Percentiles rank a stretch among this genome's conserved stretches.
Conservation (phyloP, 2,329 filamentous ascomycete species). For the Scorias spongiosa region DNA sequence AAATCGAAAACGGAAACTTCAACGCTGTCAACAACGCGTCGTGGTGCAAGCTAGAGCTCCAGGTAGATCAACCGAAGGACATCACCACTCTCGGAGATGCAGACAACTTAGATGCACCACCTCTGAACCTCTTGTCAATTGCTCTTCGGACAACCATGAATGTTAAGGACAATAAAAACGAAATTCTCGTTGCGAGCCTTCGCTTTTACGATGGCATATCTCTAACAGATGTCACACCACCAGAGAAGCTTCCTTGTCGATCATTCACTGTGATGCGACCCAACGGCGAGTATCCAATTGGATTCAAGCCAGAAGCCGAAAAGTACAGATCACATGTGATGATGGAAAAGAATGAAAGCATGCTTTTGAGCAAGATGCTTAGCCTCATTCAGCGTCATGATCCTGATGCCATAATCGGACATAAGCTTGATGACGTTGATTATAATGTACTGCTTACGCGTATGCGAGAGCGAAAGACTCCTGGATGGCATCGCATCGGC, state of each 20-base stretch:
- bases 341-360: slow-evolving; percentile 67
- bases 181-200: slow-evolving; percentile 81
- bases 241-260: slow-evolving; percentile 75
- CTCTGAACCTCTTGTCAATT: slow-evolving; percentile 90
- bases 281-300: slow-evolving; percentile 62
- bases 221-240: slow-evolving; percentile 71
- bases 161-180: slow-evolving; percentile 84
- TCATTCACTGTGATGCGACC: slow-evolving; percentile 88
- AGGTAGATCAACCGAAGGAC: slow-evolving; percentile 61
- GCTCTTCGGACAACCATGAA: slow-evolving; percentile 81
- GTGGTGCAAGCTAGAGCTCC: slow-evolving; percentile 89
- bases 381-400: slow-evolving; percentile 78
- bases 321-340: slow-evolving; percentile 57
- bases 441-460: slow-evolving; percentile 81
- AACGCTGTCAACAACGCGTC: slow-evolving; percentile 76
- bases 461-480: slow-evolving; percentile 77
- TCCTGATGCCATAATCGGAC: slow-evolving; percentile 84
- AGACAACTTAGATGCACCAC: slow-evolving; percentile 69
- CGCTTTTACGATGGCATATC: slow-evolving; percentile 85
- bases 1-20: slow-evolving; percentile 76
- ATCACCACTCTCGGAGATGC: slow-evolving; percentile 60
- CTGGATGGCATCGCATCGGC: slow-evolving; percentile 87
- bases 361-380: slow-evolving; percentile 76
- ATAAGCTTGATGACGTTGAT: slow-evolving; percentile 94
- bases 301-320: slow-evolving; percentile 66